These are phyloP conservation scores for Dioszegia hungarica DNA, from an alignment of 768 basidiomycete species.

Conservation along the genomic window DNA sequence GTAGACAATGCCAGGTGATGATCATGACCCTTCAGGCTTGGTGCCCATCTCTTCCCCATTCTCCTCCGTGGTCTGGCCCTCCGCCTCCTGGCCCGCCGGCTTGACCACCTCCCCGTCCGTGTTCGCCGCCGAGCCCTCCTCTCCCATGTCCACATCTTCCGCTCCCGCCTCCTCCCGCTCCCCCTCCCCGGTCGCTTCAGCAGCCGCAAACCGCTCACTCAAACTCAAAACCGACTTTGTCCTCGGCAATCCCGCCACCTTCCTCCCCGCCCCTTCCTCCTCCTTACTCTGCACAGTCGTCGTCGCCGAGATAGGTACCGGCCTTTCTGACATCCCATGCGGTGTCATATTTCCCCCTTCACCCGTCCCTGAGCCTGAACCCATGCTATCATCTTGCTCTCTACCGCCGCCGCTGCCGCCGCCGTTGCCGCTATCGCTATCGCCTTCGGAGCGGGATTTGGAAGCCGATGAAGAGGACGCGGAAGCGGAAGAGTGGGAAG, in stretches of 20 bases:
- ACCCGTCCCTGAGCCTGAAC: no score
- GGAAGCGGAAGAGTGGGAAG: not conserved
- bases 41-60: no score
- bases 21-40: no score
- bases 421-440: no score
- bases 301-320: slow-evolving; percentile 42
- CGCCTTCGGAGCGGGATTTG: no score
- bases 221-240: slow-evolving; percentile 12
- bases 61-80: no score
- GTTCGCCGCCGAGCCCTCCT: no score
- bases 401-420: not conserved
- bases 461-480: no score
- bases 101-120: not conserved
- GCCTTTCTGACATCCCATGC: slow-evolving; percentile 45
- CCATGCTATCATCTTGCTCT: slow-evolving; percentile 5
- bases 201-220: slow-evolving; percentile 25
- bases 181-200: not conserved
- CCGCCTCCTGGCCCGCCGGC: no score
- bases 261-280: slow-evolving; percentile 23
- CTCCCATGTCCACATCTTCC: not conserved
- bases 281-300: slow-evolving; percentile 26
- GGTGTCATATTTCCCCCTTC: slow-evolving; percentile 44
- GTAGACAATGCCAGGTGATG: no score
- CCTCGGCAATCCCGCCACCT: slow-evolving; percentile 26
- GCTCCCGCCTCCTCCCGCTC: not conserved